These are phyloP conservation scores for Yamadazyma philogaea DNA, from an alignment of 805 yeast species.

Conservation along the genomic window DNA sequence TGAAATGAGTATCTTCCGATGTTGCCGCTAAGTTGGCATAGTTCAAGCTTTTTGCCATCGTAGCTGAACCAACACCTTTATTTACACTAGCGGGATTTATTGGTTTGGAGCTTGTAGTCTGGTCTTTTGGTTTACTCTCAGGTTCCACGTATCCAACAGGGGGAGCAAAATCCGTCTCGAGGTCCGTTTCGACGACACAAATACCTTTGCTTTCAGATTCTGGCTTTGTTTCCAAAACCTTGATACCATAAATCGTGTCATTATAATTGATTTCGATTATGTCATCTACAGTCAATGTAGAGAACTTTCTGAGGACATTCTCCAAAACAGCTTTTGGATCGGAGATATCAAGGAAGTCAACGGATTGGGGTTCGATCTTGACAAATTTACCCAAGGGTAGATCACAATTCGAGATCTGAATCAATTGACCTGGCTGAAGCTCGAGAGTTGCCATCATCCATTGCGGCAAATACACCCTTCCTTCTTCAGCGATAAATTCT, in stretches of 20 bases:
- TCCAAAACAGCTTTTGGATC: constrained; percentile 97
- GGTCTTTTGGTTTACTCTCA: constrained; percentile 47
- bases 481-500: constrained; percentile 97
- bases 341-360: constrained; percentile 85
- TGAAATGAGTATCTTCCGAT: constrained; percentile 32
- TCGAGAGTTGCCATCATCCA: constrained; percentile 90
- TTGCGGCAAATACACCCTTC: constrained; percentile 88
- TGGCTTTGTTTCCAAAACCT: constrained; percentile 85
- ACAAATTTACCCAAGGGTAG: constrained; percentile 85
- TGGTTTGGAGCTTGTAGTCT: constrained; percentile 32
- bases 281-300: constrained; percentile 82
- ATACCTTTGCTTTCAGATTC: constrained; percentile 61
- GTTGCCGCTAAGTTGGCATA: constrained; percentile 56
- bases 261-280: constrained; percentile 83
- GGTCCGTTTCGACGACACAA: constrained; percentile 94
- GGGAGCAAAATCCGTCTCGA: constrained; percentile 97
- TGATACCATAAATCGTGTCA: constrained; percentile 70
- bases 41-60: constrained; percentile 74
- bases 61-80: constrained; percentile 49
- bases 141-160: constrained; percentile 99
- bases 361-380: constrained; percentile 92
- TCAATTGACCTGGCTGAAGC: constrained; percentile 74
- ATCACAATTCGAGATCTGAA: constrained; percentile 72
- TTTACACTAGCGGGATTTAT: constrained; percentile 33
- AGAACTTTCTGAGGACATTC: constrained; percentile 83